Evolutionary conservation across 768 basidiomycete genomes (phyloP).

Genomic region (Phylloporus scabripes): DNA sequence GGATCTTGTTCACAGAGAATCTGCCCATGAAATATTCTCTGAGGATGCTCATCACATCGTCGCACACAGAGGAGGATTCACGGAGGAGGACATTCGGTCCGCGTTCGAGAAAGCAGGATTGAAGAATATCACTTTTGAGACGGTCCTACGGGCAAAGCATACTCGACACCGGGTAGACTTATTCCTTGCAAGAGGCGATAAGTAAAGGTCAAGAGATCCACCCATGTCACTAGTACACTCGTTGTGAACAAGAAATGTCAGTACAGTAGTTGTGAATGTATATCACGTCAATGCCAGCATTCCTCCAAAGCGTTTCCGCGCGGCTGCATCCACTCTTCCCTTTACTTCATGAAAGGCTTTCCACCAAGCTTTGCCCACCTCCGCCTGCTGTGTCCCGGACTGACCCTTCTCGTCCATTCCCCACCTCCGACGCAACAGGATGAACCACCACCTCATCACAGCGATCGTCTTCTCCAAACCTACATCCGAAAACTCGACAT

Average conservation of each 20-base stretch:
- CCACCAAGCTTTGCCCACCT: slow-evolving; percentile 77
- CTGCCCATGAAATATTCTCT: slow-evolving; percentile 25
- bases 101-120: slow-evolving; percentile 54
- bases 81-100: slow-evolving; percentile 41
- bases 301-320: slow-evolving; percentile 69
- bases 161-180: slow-evolving; percentile 34
- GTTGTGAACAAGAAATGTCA: not conserved
- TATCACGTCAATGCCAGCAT: slow-evolving; percentile 52
- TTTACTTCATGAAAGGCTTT: slow-evolving; percentile 66
- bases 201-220: slow-evolving; percentile 12
- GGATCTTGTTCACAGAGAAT: slow-evolving; percentile 40
- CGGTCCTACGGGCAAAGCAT: slow-evolving; percentile 28
- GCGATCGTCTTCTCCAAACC: slow-evolving; percentile 66
- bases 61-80: slow-evolving; percentile 50
- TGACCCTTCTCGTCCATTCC: slow-evolving; percentile 44
- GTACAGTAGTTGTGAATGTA: not conserved
- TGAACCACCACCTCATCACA: slow-evolving; percentile 79
- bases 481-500: slow-evolving; percentile 60
- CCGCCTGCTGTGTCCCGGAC: slow-evolving; percentile 30
- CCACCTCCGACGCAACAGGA: slow-evolving; percentile 63
- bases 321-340: slow-evolving; percentile 57
- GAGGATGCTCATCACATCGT: slow-evolving; percentile 42
- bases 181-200: slow-evolving; percentile 56
- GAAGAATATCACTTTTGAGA: slow-evolving; percentile 37
- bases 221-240: not conserved